Conservation (phyloP, 129 eudicot genomes). For the Flaveria linearis region DNA sequence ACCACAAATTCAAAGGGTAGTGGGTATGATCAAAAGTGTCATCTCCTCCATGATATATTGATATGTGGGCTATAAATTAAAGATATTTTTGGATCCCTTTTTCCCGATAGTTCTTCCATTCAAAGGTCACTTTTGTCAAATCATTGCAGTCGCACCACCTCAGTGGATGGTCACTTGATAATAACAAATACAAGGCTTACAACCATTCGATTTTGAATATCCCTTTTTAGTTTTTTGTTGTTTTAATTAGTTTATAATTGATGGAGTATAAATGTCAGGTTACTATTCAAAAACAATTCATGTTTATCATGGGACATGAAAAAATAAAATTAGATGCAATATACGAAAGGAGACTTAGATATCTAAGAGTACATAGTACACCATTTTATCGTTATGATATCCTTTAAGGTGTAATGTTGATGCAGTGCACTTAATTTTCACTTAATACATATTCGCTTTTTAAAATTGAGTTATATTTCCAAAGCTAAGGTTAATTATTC, state of each 20-base stretch:
- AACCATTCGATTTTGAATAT: constrained; percentile 7
- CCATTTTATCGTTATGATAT: too few relatives aligned
- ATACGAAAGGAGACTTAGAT: not conserved
- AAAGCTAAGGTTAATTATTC: not conserved
- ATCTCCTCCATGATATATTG: constrained; percentile 32
- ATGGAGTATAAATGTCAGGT: not conserved
- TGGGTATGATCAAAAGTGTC: constrained; percentile 34
- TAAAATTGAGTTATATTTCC: not conserved
- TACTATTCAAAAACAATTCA: not conserved
- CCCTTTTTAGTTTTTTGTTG: not conserved
- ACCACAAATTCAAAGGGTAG: constrained; percentile 29
- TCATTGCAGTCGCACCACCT: not conserved
- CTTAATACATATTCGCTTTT: too few relatives aligned
- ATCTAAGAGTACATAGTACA: not conserved
- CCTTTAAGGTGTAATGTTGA: too few relatives aligned
- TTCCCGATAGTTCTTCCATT: constrained; percentile 25
- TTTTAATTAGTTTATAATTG: not conserved
- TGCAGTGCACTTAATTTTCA: too few relatives aligned
- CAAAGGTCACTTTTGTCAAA: constrained; percentile 24
- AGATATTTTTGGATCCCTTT: constrained; percentile 24
- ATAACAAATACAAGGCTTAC: constrained; percentile 22
- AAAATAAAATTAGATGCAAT: not conserved
- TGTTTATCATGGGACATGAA: constrained; percentile 7
- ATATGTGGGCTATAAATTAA: constrained; percentile 35
- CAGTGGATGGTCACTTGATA: constrained; percentile 32